Evolutionary conservation across 768 basidiomycete genomes (phyloP).

Genomic region (Infundibulicybe gibba): DNA sequence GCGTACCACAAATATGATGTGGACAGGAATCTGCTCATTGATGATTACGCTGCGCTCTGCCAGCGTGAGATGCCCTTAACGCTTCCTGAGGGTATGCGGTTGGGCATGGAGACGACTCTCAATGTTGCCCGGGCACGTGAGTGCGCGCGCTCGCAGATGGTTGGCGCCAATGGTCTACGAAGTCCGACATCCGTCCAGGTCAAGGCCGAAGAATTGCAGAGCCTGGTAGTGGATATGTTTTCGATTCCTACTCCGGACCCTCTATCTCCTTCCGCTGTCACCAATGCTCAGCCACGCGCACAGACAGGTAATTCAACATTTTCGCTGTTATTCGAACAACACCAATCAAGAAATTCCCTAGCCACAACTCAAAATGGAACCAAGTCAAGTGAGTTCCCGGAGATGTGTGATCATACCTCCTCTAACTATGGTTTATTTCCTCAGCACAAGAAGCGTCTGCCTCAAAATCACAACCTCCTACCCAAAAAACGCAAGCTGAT

Average conservation of each 20-base stretch:
- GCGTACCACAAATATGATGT: conserved; percentile 53
- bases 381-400: too few relatives aligned
- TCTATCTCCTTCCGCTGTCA: too few relatives aligned
- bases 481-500: too few relatives aligned
- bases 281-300: too few relatives aligned
- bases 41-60: conserved; percentile 51
- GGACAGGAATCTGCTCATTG: conserved; percentile 43
- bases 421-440: too few relatives aligned
- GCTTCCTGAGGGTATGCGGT: conserved; percentile 46
- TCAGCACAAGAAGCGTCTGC: too few relatives aligned
- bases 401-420: too few relatives aligned
- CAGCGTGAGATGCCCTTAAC: conserved; percentile 46
- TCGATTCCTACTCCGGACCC: conserved; percentile 12
- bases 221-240: conserved; percentile 31
- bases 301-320: too few relatives aligned
- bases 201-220: conserved; percentile 23
- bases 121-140: conserved; percentile 54
- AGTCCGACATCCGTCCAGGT: conserved; percentile 32
- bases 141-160: conserved; percentile 26
- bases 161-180: conserved; percentile 22
- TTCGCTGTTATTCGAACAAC: too few relatives aligned
- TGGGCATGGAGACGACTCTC: conserved; percentile 57
- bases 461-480: too few relatives aligned
- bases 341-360: too few relatives aligned
- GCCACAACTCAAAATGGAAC: too few relatives aligned